Evolutionary conservation across 164 flowering plant species (phyloP), one percentile per base, ranked within the genome.

Genomic region (Cinnamomum chago): DNA sequence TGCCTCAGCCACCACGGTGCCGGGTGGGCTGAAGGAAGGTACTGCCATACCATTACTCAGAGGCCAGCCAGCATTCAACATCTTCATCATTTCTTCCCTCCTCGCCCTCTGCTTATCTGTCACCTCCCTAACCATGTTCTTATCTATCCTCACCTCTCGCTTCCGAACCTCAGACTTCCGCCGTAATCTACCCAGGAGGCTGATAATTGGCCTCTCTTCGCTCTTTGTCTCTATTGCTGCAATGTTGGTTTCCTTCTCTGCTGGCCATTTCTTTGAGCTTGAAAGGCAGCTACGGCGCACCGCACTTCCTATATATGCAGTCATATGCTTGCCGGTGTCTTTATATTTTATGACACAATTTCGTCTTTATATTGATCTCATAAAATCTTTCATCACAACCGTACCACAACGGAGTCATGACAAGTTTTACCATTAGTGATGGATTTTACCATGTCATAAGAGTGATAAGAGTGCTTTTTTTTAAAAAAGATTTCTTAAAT

Each of bases 201-300:
- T 70, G 22, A 15, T 55, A 3, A 2, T 25, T 2, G 73, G 64
- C 10, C 73, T 70, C 11, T 52, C 62, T 28, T 28, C 51, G 33
- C 74, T 72, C 74, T 72, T 72, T 35, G 25, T 72, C 51, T 72
- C 74, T 18, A 33, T 72, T 22, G 67, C 67, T 33, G n/a, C 74
- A 51, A 58, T 72, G 4, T 35, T 72, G 74, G 74, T 72, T 33
- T 72, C 74, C 67, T 72, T 84, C 27, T 73, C 51, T 60, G 66
- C 74, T 1, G 74, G 66, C 47, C 74, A 72, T 72, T 72, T 70
- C 58, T 70, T 70, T 22, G 74, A 60, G 0, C 67, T 72, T 10
- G 40, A 72, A 58, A 68, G 62, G 5, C 33, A 62, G 50, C 30
- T 72, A 15, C 62, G 47, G 52, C 28, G 28, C 20, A 66, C 66